Conservation (phyloP, 306 rosid genomes). For the Corylus heterophylla region DNA sequence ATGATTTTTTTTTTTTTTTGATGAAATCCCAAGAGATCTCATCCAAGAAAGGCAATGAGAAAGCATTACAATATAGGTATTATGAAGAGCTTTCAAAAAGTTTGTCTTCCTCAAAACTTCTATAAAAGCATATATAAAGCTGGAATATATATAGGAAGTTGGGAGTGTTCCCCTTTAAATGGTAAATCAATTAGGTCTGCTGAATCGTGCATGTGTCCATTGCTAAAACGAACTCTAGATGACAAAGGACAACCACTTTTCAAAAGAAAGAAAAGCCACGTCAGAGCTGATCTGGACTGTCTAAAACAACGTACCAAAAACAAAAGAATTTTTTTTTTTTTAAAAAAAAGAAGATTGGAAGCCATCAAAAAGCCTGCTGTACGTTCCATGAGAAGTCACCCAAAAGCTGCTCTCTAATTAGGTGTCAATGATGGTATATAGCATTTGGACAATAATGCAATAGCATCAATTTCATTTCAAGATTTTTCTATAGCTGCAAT, state of each 20-base stretch:
- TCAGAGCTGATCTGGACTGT: no score
- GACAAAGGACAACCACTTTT: neutral
- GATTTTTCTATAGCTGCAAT: no score
- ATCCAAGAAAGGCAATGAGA: no score
- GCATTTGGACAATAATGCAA: neutral
- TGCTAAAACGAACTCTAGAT: neutral
- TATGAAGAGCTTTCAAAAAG: no score
- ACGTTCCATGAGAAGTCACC: neutral
- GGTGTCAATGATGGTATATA: neutral
- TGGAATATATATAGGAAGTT: neutral
- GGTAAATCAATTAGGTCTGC: neutral
- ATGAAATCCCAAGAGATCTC: no score
- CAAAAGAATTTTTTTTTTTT: no score
- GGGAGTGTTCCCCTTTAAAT: neutral
- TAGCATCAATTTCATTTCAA: neutral
- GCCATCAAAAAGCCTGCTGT: neutral
- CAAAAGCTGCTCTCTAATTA: neutral
- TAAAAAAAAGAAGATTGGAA: neutral
- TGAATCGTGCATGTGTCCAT: neutral
- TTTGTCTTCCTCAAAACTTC: no score
- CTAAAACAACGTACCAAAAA: no score
- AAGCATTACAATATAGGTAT: no score
- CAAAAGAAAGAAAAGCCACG: neutral
- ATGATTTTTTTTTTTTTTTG: no score
- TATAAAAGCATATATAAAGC: no score